A percentile compares a stretch with the other conserved stretches of the same genome.
Conservation (phyloP, 2,329 filamentous ascomycete genomes). For the Colletotrichum australisinense region DNA sequence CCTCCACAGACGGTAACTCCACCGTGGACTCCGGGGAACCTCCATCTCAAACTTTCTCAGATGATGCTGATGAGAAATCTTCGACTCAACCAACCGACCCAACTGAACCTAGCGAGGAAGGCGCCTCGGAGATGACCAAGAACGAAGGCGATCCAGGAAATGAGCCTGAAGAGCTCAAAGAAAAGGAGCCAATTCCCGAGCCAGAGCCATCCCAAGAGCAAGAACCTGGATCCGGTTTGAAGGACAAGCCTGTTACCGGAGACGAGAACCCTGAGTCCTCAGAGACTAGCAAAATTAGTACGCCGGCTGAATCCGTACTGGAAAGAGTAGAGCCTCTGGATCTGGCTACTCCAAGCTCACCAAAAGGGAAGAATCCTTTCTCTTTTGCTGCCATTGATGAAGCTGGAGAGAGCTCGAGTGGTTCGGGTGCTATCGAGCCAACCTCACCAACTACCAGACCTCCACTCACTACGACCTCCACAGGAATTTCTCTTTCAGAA, state of each 20-base stretch:
- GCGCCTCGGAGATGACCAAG: conserved; percentile 43
- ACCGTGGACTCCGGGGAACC: conserved; percentile 62
- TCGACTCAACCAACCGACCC: conserved; percentile 55
- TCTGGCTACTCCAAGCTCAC: conserved; percentile 54
- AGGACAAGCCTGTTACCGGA: background rate
- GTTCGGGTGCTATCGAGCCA: background rate
- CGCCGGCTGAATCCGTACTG: conserved; percentile 49
- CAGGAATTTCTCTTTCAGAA: conserved; percentile 51
- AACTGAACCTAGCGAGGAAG: conserved; percentile 46
- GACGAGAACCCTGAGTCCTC: conserved; percentile 38
- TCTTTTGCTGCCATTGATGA: conserved; percentile 20
- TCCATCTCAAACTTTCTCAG: conserved; percentile 56
- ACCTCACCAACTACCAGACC: conserved; percentile 10
- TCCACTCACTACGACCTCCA: conserved; percentile 17
- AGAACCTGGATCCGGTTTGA: background rate
- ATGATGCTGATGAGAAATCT: conserved; percentile 58
- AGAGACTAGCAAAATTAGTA: conserved; percentile 45
- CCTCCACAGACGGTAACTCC: conserved; percentile 75
- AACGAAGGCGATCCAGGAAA: conserved; percentile 22
- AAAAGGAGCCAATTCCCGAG: background rate
- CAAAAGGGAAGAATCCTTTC: conserved; percentile 39
- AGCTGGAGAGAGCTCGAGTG: background rate
- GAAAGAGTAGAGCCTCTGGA: conserved; percentile 63
- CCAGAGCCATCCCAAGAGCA: conserved; percentile 6
- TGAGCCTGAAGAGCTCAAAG: background rate